Evolutionary conservation across 805 yeast species (phyloP).

Genomic region (Naumovozyma castellii): DNA sequence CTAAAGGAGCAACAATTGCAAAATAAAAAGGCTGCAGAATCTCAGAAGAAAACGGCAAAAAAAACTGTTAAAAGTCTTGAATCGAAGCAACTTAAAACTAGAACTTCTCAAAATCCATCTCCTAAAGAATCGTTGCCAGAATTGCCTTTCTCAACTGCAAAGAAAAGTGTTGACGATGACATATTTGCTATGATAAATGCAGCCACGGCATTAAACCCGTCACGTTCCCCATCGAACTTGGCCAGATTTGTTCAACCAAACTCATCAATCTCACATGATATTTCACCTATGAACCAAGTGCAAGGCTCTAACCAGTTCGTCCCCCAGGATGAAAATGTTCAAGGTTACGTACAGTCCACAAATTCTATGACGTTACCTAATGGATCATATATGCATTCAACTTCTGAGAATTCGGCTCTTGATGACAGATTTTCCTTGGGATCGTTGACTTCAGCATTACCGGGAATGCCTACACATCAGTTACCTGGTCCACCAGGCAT

Average conservation of each 20-base stretch:
- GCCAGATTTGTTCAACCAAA: slow-evolving; percentile 9
- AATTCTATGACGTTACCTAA: neutral
- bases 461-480: neutral
- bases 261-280: neutral
- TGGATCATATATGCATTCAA: no score
- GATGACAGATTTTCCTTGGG: neutral
- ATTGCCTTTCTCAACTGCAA: neutral
- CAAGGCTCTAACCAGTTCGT: neutral
- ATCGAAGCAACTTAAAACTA: neutral
- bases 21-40: slow-evolving; percentile 1
- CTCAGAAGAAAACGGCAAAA: neutral
- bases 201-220: slow-evolving; percentile 19
- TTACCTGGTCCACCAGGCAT: slow-evolving; percentile 1
- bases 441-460: neutral
- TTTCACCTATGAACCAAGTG: neutral
- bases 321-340: neutral
- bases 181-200: slow-evolving; percentile 22
- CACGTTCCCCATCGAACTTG: slow-evolving; percentile 16
- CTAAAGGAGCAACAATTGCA: neutral
- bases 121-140: no score
- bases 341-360: neutral
- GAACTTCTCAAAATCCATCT: no score
- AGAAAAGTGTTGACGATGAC: slow-evolving; percentile 16
- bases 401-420: neutral
- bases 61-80: neutral